Conservation (phyloP, 176 grass and related monocot genomes). For the Miscanthus lutarioriparius region DNA sequence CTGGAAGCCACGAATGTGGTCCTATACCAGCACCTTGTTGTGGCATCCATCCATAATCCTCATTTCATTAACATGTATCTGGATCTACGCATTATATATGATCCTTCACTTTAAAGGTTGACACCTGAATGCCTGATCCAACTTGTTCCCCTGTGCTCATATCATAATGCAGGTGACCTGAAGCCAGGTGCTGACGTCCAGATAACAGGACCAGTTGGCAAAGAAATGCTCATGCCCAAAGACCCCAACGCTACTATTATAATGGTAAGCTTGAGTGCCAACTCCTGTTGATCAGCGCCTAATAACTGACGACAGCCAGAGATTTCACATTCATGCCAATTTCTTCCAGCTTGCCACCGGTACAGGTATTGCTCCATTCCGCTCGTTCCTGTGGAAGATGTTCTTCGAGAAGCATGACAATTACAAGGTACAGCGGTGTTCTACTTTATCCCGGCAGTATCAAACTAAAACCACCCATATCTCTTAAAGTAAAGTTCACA, state of each 20-base stretch:
- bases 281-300: background rate
- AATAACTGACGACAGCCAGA: background rate
- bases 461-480: background rate
- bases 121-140: background rate
- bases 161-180: conserved; percentile 64
- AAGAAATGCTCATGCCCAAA: conserved; percentile 99
- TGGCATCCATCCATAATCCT: too few species aligned
- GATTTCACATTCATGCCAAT: background rate
- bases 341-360: conserved; percentile 78
- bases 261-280: conserved; percentile 53
- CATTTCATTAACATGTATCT: background rate
- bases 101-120: background rate
- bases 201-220: conserved; percentile 88
- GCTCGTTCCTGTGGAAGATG: conserved; percentile 96
- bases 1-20: background rate
- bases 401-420: conserved; percentile 91
- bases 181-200: conserved; percentile 72
- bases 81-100: background rate
- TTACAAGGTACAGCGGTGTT: conserved; percentile 66
- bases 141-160: background rate
- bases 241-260: conserved; percentile 77
- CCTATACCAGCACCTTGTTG: too few species aligned
- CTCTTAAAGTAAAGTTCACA: background rate
- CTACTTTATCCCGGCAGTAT: background rate
- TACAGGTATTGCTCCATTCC: conserved; percentile 91